Base-by-base conservation (phyloP, 768 basidiomycete genomes). In the Pulveroboletus sp. region DNA sequence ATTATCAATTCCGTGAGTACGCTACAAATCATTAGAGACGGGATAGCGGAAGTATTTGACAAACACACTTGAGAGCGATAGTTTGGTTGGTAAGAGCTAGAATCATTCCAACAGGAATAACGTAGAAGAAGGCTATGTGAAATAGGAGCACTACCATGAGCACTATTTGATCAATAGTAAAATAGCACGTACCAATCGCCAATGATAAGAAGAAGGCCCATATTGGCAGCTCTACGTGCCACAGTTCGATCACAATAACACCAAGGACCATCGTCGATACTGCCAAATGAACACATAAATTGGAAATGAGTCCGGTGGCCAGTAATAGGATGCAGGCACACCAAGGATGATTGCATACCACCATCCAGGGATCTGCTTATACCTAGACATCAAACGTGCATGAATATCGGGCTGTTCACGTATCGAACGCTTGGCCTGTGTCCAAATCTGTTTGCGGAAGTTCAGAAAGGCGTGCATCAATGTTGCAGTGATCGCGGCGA, bases 41-140 rank as follows among this genome's bases (percentile, higher is more conserved):
- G n/a, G n/a, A n/a, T n/a, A n/a, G n/a, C n/a, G n/a, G n/a, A n/a
- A n/a, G n/a, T n/a, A n/a, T n/a, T n/a, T n/a, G n/a, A n/a, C n/a
- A n/a, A n/a, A n/a, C n/a, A n/a, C n/a, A n/a, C n/a, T 77, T 79
- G 11, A 79, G 62, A 60, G 75, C 85, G 46, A 89, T 74, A 65
- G 88, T 84, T 58, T 86, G 82, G 64, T 90, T 90, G 25, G 88
- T 90, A 53, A 89, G 80, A 1, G 87, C 86, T 57, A 87, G 82
- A 50, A 90, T 87, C 79, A 72, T 69, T 56, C 85, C 87, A 47
- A 85, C 80, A 12, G 91, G 91, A 39, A 94, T 79, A 49, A 85
- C 75, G 57, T 90, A 91, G 56, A 85, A 61, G 55, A 72, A 75
- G 0, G 80, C 69, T 25, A 80, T 72, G n/a, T n/a, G n/a, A n/a